Evolutionary conservation across 2,329 filamentous ascomycete species (phyloP).

Genomic region (Colletotrichum plurivorum): DNA sequence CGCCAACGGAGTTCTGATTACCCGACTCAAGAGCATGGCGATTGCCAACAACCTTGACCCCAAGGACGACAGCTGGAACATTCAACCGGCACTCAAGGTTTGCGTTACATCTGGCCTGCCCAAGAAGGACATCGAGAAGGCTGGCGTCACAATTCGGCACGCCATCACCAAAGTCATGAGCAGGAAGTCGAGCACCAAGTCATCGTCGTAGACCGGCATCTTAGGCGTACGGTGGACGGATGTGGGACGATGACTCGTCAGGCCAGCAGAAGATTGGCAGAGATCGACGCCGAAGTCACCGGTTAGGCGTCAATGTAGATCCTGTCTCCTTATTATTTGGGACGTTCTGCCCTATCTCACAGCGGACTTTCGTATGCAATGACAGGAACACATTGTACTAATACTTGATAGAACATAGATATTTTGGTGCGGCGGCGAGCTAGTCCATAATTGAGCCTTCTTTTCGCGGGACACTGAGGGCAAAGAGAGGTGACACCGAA

Average conservation of each 20-base stretch:
- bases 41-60: conserved; percentile 73
- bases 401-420: conserved; percentile 24
- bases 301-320: background rate
- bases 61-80: conserved; percentile 78
- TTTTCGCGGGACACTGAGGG: background rate
- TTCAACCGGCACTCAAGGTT: conserved; percentile 89
- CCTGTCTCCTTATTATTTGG: background rate
- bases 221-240: background rate
- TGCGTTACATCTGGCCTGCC: conserved; percentile 90
- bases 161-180: conserved; percentile 94
- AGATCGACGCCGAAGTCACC: background rate
- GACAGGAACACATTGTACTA: conserved; percentile 18
- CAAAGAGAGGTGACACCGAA: background rate
- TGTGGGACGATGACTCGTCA: background rate
- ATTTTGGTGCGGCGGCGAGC: background rate
- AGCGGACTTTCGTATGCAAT: conserved; percentile 19
- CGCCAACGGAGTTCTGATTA: conserved; percentile 90
- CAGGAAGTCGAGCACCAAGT: conserved; percentile 65
- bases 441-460: background rate
- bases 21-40: conserved; percentile 85
- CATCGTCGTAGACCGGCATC: conserved; percentile 10
- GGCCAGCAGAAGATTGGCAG: background rate
- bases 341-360: background rate
- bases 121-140: conserved; percentile 96
- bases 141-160: conserved; percentile 88